Evolutionary conservation across 2,329 filamentous ascomycete genomes (phyloP), one percentile per base, ranked within the genome.

Genomic region (Aspergillus ruber): DNA sequence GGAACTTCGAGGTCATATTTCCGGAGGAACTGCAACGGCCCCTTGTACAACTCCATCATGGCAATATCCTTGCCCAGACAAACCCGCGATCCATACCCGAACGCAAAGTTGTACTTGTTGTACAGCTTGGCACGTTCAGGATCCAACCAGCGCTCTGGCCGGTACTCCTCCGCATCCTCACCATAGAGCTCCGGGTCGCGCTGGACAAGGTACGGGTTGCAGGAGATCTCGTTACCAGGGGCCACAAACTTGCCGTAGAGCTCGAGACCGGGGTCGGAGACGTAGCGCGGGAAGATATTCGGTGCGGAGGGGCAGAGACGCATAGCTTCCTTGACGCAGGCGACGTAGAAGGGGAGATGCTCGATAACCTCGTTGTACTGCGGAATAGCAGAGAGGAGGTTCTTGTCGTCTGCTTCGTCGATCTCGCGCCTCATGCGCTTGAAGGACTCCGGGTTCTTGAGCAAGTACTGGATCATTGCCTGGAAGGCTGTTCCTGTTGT

Each of bases 41-140:
- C 62, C 64, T 80, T 78, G 57, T 69, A 77, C 44, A 79, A 54
- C 61, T 79, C 76, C 73, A 79, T 76, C 56, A 73, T 67, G 1
- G 75, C 76, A 49, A 80, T 74, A 39, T 76, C 69, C 49, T 68
- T 71, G 0, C 77, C 76, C 39, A 79, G 54, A 47, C 75, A 79
- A 10, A 71, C 63, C 9, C 74, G 61, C 0, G 73, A 57, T 0
- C 77, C 77, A 59, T 76, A 76, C 0, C 76, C 76, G 48, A 79
- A 80, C 0, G 63, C 65, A 58, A 80, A 70, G 48, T 69, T 73
- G 46, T 75, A 75, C 59, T 74, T 75, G 39, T 70, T 67, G 48
- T 70, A 74, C 45, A 71, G 56, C 50, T 68, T 71, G 0, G 67
- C 65, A 38, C 63, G 65, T 29, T 72, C 64, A 20, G 43, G 35